Evolutionary conservation across 2,329 filamentous ascomycete species (phyloP).

Genomic region (Pleurostoma richardsiae): DNA sequence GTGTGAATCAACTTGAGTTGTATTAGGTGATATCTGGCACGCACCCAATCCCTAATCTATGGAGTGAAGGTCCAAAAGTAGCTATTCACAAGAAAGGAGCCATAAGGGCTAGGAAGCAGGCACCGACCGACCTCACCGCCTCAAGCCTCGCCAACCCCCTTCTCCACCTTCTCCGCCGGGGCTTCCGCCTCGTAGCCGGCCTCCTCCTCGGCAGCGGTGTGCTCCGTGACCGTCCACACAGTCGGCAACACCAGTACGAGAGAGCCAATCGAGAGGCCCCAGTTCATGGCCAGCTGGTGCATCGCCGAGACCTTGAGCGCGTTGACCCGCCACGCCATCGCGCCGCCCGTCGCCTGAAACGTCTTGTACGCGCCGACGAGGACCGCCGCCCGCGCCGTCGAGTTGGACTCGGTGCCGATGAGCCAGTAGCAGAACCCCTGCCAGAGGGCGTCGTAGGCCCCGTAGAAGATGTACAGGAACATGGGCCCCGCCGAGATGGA

Average conservation of each 20-base stretch:
- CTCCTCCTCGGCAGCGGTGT: slow-evolving; percentile 17
- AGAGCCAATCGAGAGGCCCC: slow-evolving; percentile 37
- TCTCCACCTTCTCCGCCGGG: no score
- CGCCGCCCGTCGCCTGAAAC: slow-evolving; percentile 34
- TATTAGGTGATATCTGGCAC: no score
- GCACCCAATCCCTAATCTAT: no score
- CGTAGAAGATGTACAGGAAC: slow-evolving; percentile 67
- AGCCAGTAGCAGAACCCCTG: slow-evolving; percentile 62
- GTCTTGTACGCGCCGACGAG: slow-evolving; percentile 42
- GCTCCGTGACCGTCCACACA: slow-evolving; percentile 29
- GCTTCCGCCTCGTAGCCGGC: slow-evolving; percentile 7
- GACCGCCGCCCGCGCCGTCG: slow-evolving; percentile 31
- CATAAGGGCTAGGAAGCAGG: no score
- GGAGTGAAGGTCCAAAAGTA: no score
- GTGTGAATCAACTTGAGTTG: no score
- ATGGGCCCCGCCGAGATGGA: slow-evolving; percentile 55
- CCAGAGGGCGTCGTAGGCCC: slow-evolving; percentile 63
- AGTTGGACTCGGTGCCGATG: slow-evolving; percentile 39
- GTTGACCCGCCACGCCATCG: slow-evolving; percentile 40
- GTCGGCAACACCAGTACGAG: slow-evolving; percentile 35
- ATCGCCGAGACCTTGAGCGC: slow-evolving; percentile 26
- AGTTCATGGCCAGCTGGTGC: slow-evolving; percentile 38
- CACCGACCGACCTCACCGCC: no score
- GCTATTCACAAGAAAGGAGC: no score
- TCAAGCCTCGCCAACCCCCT: no score